A percentile compares a stretch with the other conserved stretches of the same genome.
These are phyloP conservation scores for Candida tibetensis DNA, from an alignment of 805 yeast genomes.

Conservation along the genomic window DNA sequence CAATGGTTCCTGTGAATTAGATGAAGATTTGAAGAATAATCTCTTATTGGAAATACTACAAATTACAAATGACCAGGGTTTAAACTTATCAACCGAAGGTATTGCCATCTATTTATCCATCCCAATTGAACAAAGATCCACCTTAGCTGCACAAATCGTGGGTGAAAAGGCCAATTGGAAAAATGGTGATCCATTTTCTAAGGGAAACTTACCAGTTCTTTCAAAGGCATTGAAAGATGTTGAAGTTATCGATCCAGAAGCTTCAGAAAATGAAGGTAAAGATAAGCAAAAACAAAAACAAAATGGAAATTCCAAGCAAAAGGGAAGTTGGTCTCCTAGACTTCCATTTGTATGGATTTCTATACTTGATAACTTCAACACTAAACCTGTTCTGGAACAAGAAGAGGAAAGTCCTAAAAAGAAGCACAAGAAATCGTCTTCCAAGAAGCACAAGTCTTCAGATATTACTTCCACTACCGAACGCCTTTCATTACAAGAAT, in stretches of 20 bases:
- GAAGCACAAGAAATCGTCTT: constrained; percentile 33
- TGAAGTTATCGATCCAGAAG: constrained; percentile 37
- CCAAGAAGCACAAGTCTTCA: constrained; percentile 18
- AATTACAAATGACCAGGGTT: constrained; percentile 47
- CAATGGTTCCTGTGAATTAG: constrained; percentile 7
- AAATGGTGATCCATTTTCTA: constrained; percentile 67
- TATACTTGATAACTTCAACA: constrained; percentile 45
- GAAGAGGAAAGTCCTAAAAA: constrained; percentile 28
- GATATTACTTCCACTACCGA: constrained; percentile 33
- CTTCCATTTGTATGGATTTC: constrained; percentile 76
- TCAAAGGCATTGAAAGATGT: constrained; percentile 64
- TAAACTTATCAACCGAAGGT: constrained; percentile 75
- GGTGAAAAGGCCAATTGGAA: constrained; percentile 53
- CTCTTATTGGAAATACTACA: constrained; percentile 34
- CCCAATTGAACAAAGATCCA: constrained; percentile 27
- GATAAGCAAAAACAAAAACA: constrained; percentile 18
- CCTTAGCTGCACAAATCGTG: constrained; percentile 9
- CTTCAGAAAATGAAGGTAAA: constrained; percentile 25
- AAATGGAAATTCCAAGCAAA: constrained; percentile 40
- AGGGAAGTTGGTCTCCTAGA: constrained; percentile 71
- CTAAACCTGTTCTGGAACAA: not conserved
- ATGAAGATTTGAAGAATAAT: constrained; percentile 17
- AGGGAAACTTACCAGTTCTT: constrained; percentile 60
- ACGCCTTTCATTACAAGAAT: constrained; percentile 46
- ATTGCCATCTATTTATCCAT: constrained; percentile 64